Evolutionary conservation across 768 basidiomycete species (phyloP).

Genomic region (Saitozyma podzolica): DNA sequence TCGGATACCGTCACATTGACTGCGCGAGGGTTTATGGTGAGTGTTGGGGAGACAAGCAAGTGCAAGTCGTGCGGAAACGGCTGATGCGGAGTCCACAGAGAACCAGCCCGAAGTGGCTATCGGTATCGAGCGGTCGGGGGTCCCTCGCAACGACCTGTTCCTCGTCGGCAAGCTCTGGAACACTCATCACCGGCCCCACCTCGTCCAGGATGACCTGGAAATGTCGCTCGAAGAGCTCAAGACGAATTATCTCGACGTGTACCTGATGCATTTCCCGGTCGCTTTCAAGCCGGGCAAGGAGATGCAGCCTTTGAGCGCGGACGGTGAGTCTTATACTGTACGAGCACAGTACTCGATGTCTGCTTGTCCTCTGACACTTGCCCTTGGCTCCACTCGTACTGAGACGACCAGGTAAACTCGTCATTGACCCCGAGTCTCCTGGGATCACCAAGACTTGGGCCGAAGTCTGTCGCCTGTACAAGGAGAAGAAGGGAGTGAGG

Average conservation of each 20-base stretch:
- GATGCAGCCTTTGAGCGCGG: slow-evolving; percentile 10
- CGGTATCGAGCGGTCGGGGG: slow-evolving; percentile 66
- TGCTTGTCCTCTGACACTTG: too few relatives aligned
- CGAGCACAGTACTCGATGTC: too few relatives aligned
- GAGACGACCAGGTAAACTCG: slow-evolving; percentile 1
- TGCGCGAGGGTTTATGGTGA: too few relatives aligned
- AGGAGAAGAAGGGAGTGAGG: slow-evolving; percentile 69
- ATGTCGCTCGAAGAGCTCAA: slow-evolving; percentile 73
- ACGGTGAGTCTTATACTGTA: too few relatives aligned
- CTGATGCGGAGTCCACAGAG: too few relatives aligned
- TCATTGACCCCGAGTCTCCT: slow-evolving; percentile 21
- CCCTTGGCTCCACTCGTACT: too few relatives aligned
- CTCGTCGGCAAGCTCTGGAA: slow-evolving; percentile 69
- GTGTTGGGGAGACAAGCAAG: too few relatives aligned
- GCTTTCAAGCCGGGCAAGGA: slow-evolving; percentile 24
- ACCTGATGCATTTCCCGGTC: slow-evolving; percentile 54
- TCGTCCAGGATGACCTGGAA: slow-evolving; percentile 74
- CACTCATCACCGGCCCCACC: slow-evolving; percentile 64
- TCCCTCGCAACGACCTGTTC: slow-evolving; percentile 74
- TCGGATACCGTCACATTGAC: too few relatives aligned
- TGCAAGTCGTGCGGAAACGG: too few relatives aligned
- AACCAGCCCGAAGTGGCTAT: slow-evolving; percentile 22
- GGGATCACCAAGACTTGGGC: slow-evolving; percentile 32
- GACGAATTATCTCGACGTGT: slow-evolving; percentile 74
- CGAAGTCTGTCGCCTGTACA: slow-evolving; percentile 69